Percentiles rank a stretch among this genome's conserved stretches.
phyloP scores from a whole-genome alignment of 2,329 filamentous ascomycete genomes.

The Colletotrichum acutatum region DNA sequence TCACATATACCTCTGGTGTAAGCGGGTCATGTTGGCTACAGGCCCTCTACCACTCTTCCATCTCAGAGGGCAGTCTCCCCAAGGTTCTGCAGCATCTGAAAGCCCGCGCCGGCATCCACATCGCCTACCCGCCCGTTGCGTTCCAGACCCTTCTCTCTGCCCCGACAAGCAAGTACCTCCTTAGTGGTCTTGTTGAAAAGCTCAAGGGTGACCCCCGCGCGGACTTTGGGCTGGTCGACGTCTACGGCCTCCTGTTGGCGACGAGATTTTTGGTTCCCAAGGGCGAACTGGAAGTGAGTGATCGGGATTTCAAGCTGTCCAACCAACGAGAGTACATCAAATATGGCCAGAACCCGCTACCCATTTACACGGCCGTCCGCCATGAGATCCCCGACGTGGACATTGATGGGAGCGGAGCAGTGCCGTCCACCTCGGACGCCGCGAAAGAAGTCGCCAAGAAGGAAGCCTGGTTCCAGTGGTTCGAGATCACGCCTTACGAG shows the following conservation, averaged over 20 bases:
- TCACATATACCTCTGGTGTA: conserved; percentile 94
- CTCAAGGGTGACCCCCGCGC: conserved; percentile 83
- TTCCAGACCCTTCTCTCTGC: conserved; percentile 84
- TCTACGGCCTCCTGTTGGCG: conserved; percentile 88
- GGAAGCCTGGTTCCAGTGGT: conserved; percentile 98
- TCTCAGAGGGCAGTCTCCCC: conserved; percentile 74
- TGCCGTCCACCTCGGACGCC: conserved; percentile 52
- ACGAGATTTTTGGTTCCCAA: conserved; percentile 87
- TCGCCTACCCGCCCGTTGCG: conserved; percentile 90
- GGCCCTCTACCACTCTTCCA: conserved; percentile 83
- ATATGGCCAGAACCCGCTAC: conserved; percentile 84
- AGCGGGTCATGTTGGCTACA: conserved; percentile 98
- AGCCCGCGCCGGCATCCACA: conserved; percentile 84
- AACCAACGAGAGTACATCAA: conserved; percentile 83
- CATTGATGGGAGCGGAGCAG: conserved; percentile 49
- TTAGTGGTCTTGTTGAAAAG: conserved; percentile 92
- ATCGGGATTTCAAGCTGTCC: conserved; percentile 88
- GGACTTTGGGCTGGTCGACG: conserved; percentile 89
- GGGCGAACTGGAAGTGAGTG: conserved; percentile 81
- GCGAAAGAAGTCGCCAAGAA: conserved; percentile 65
- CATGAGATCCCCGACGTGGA: conserved; percentile 87
- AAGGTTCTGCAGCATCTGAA: conserved; percentile 87
- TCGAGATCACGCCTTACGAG: conserved; percentile 94
- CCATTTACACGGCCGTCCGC: conserved; percentile 94
- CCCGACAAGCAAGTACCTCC: conserved; percentile 91